Evolutionary conservation across 345 rosid genomes (phyloP), one percentile per base, ranked within the genome.

Genomic region (Eucalyptus erythrocorys): DNA sequence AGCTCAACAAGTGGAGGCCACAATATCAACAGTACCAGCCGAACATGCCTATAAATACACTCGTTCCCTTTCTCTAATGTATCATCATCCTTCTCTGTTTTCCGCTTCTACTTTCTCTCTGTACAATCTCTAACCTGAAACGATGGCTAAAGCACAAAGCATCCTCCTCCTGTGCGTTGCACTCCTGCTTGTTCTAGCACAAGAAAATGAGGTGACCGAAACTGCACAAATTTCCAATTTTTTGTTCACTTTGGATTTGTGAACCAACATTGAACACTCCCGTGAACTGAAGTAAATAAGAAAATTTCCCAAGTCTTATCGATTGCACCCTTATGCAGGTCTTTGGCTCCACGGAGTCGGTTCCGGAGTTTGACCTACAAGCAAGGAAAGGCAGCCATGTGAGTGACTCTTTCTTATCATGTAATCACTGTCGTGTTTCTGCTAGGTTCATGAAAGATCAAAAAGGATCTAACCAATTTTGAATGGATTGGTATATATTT

Each of bases 181-280:
- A 34, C 57, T 89, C 55, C 49, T 90, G 90, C 91, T 92, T 49
- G 89, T 89, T 90, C 87, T 88, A 19, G 61, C 59, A 3, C 89
- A 42, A 27, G 86, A 89, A 64, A 88, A 87, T 22, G 88, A 87
- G 91, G 93, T 92, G 87, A 32, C 11, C 4, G 84, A 76, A 40
- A 76, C 84, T 10, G 45, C 47, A 4, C 51, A 2, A n/a, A 32
- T 50, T 86, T 45, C 21, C 45, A 13, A 19, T 37, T 21, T 34
- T 21, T 19, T 16, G 9, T 51, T 86, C 45, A 5, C 59, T 34
- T 19, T 48, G 66, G 47, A 49, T 76, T 48, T 6, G 43, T 48
- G 55, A 50, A 43, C 37, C 27, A 48, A 13, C 47, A 27, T 37
- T 5, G 80, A 43, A 24, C 26, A 47, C 88, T 86, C 21, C 48